These are phyloP conservation scores for Erysimum pusillum DNA, from an alignment of 441 rosid species.

Conservation along the genomic window DNA sequence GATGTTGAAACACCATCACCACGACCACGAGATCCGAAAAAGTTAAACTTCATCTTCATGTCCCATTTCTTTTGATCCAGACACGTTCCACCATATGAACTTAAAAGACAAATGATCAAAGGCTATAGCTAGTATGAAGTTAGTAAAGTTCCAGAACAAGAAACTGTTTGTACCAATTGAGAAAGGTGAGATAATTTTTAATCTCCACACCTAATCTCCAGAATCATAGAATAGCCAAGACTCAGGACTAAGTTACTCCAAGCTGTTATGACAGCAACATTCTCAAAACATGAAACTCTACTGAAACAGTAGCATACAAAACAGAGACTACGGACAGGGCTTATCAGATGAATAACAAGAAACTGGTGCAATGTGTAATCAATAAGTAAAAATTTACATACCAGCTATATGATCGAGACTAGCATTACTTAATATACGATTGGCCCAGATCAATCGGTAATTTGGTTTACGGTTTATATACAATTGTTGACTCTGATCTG, in stretches of 20 bases:
- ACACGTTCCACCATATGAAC: constrained; percentile 1
- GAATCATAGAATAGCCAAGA: not conserved
- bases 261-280: too few species aligned
- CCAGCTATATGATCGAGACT: constrained; percentile 24
- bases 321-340: not conserved
- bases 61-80: not conserved
- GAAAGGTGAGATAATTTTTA: not conserved
- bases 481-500: too few species aligned
- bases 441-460: too few species aligned
- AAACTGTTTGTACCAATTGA: not conserved
- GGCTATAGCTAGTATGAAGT: constrained; percentile 13
- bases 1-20: too few species aligned
- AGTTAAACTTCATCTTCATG: too few species aligned
- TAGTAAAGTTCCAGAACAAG: not conserved
- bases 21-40: too few species aligned
- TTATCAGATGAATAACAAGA: not conserved
- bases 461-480: too few species aligned
- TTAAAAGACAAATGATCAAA: not conserved
- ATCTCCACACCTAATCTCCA: constrained; percentile 8
- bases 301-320: constrained; percentile 1
- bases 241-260: too few species aligned
- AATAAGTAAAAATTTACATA: not conserved
- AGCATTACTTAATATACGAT: not conserved
- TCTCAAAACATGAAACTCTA: not conserved
- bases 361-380: constrained; percentile 16